Percentiles rank a stretch among this genome's conserved stretches.
phyloP scores from a whole-genome alignment of 495 filamentous ascomycete genomes.

The Hypoxylon fuscum region DNA sequence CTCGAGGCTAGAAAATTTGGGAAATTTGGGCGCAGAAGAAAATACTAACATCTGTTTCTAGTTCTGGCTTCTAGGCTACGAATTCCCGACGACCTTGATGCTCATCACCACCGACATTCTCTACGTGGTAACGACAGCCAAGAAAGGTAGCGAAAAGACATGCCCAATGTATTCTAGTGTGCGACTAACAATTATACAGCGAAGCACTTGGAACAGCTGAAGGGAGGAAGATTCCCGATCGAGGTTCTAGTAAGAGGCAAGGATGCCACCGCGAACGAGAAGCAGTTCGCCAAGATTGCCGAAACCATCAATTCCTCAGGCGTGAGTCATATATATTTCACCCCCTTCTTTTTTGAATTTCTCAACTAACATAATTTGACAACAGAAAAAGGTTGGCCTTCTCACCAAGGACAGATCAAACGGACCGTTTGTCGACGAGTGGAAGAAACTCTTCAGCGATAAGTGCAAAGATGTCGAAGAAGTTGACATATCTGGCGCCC shows the following conservation, averaged over 20 bases:
- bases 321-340: conserved; percentile 62
- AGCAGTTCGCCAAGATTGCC: conserved; percentile 81
- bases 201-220: conserved; percentile 90
- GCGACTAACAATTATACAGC: conserved; percentile 62
- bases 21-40: background rate
- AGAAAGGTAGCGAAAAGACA: conserved; percentile 76
- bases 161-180: background rate
- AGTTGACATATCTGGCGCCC: conserved; percentile 81
- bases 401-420: conserved; percentile 82
- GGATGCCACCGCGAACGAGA: conserved; percentile 86
- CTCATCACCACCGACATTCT: conserved; percentile 87
- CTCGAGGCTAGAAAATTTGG: background rate
- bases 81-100: conserved; percentile 95
- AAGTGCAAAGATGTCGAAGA: conserved; percentile 86
- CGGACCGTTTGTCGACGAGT: conserved; percentile 94
- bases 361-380: conserved; percentile 4
- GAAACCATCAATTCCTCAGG: conserved; percentile 88
- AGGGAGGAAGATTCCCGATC: conserved; percentile 87
- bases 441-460: conserved; percentile 81
- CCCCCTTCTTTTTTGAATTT: background rate
- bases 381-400: conserved; percentile 88
- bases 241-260: conserved; percentile 91
- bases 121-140: conserved; percentile 92
- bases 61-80: conserved; percentile 99
- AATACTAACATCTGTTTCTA: conserved; percentile 50